phyloP scores from a whole-genome alignment of 73 alveolate genomes.

The Paraurostyla sp. region DNA sequence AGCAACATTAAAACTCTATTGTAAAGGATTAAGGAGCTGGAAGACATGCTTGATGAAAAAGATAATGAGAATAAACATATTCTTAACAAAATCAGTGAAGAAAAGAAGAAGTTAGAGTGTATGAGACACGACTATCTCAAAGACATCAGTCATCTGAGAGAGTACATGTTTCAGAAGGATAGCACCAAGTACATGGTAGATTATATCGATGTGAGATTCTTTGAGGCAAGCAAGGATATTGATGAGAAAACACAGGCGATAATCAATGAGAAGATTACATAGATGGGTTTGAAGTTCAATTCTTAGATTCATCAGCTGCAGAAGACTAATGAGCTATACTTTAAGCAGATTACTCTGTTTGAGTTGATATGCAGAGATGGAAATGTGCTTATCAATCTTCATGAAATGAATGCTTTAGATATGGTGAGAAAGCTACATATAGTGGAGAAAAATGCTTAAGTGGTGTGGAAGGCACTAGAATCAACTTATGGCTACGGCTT shows the following conservation, averaged over 20 bases:
- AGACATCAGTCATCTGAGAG: conserved; percentile 55
- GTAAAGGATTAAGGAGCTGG: not conserved
- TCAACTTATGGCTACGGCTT: conserved; percentile 61
- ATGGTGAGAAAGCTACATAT: conserved; percentile 51
- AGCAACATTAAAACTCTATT: not conserved
- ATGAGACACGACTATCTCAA: conserved; percentile 59
- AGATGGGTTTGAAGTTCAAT: conserved; percentile 21
- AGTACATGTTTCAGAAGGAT: conserved; percentile 36
- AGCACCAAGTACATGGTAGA: conserved; percentile 10
- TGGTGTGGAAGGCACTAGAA: conserved; percentile 63
- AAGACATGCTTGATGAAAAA: not conserved
- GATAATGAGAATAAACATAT: conserved; percentile 2
- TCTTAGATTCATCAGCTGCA: not conserved
- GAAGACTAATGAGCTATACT: not conserved
- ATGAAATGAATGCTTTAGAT: conserved; percentile 56
- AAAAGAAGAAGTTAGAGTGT: conserved; percentile 7
- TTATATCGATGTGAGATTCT: conserved; percentile 51
- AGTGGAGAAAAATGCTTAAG: conserved; percentile 52
- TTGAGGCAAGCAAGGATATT: conserved; percentile 50
- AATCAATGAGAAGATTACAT: conserved; percentile 19
- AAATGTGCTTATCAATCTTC: not conserved
- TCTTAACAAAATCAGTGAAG: not conserved
- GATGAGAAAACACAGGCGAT: conserved; percentile 46
- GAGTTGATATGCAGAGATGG: conserved; percentile 55
- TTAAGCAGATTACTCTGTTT: conserved; percentile 22